phyloP scores from a whole-genome alignment of 2,329 filamentous ascomycete species.

The Didymella arachidicola region DNA sequence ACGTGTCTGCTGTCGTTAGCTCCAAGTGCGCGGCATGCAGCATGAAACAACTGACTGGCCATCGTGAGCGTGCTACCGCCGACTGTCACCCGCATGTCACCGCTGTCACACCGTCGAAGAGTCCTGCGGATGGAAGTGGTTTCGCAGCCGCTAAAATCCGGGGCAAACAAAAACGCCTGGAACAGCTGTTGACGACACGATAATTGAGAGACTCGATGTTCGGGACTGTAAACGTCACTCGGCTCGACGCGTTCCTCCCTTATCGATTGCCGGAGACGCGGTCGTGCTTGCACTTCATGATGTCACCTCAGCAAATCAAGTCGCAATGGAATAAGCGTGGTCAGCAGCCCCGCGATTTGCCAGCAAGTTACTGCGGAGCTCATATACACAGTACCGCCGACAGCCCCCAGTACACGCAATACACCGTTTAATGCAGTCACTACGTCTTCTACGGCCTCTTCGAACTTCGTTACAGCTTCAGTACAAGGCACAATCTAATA shows the following conservation, averaged over 20 bases:
- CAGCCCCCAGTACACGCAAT: conserved; percentile 12
- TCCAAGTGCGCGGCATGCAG: conserved; percentile 13
- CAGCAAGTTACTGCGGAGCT: conserved; percentile 11
- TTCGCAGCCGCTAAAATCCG: neutral
- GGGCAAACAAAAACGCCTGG: neutral
- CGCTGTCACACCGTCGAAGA: conserved; percentile 10
- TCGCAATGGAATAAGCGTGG: conserved; percentile 19
- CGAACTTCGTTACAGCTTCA: conserved; percentile 31
- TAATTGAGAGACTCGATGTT: conserved; percentile 8
- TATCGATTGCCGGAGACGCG: conserved; percentile 19
- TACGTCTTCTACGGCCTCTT: conserved; percentile 37
- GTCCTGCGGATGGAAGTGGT: neutral
- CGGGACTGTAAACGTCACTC: conserved; percentile 14
- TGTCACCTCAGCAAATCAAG: conserved; percentile 27
- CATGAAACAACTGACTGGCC: conserved; percentile 29
- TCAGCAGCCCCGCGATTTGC: conserved; percentile 18
- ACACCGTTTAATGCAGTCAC: conserved; percentile 36
- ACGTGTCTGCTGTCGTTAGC: conserved; percentile 32
- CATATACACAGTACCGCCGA: conserved; percentile 12
- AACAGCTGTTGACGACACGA: conserved; percentile 1
- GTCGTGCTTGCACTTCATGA: conserved; percentile 22
- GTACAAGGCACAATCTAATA: conserved; percentile 23
- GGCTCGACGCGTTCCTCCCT: conserved; percentile 9
- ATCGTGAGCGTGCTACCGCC: conserved; percentile 16
- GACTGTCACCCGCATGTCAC: conserved; percentile 13